A percentile compares a stretch with the other conserved stretches of the same genome.
Evolutionary conservation across 306 rosid genomes (phyloP).

Genomic region (Castanea sativa): DNA sequence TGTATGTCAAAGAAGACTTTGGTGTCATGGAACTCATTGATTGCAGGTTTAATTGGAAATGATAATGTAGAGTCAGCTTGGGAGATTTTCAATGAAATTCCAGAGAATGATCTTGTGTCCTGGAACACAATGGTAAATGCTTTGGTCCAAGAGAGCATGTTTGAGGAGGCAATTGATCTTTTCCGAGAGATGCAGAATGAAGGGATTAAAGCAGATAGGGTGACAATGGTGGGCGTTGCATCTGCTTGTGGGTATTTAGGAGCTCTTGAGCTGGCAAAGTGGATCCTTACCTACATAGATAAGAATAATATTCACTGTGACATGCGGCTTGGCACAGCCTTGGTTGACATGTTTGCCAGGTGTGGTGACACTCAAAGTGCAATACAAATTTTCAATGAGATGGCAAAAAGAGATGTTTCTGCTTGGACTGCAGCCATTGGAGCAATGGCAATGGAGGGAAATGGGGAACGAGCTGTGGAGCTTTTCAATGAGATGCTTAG

Average conservation of each 20-base stretch:
- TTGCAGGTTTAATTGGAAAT: constrained; percentile 59
- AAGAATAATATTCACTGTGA: constrained; percentile 54
- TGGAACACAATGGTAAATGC: constrained; percentile 80
- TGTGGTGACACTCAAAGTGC: constrained; percentile 66
- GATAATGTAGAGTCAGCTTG: constrained; percentile 53
- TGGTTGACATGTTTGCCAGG: constrained; percentile 79
- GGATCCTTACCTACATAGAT: constrained; percentile 47
- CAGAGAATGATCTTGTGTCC: constrained; percentile 56
- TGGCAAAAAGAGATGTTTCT: constrained; percentile 54
- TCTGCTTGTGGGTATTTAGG: constrained; percentile 82
- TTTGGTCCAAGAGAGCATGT: constrained; percentile 61
- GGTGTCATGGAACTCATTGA: constrained; percentile 70
- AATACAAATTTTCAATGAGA: constrained; percentile 48
- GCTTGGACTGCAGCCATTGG: constrained; percentile 89
- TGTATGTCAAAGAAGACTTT: constrained; percentile 52
- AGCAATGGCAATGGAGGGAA: constrained; percentile 75
- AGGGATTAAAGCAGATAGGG: constrained; percentile 56
- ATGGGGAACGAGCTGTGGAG: constrained; percentile 50
- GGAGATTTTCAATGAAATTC: constrained; percentile 61
- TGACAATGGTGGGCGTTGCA: constrained; percentile 73
- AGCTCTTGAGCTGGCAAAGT: constrained; percentile 64
- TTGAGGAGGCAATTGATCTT: constrained; percentile 62
- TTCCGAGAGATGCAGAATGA: constrained; percentile 62
- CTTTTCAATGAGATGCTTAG: constrained; percentile 60
- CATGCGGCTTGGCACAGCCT: constrained; percentile 68